phyloP scores from a whole-genome alignment of 192 early-diverging fungal species.

The Backusella circina region DNA sequence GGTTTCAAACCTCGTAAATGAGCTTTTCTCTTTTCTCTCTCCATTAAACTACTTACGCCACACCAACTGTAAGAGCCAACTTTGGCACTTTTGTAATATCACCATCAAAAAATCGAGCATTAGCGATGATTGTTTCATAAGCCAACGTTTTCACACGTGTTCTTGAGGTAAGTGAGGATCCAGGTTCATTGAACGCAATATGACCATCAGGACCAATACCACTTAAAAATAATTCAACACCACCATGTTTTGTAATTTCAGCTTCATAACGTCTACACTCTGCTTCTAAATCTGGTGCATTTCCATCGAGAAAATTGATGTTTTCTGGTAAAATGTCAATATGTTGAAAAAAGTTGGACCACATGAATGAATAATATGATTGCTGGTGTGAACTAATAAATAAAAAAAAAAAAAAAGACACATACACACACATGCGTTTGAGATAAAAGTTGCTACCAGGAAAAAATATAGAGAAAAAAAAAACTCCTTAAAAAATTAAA shows the following conservation, averaged over 20 bases:
- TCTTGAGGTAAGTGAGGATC: constrained; percentile 75
- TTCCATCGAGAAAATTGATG: constrained; percentile 77
- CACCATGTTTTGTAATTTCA: constrained; percentile 73
- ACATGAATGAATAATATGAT: constrained; percentile 89
- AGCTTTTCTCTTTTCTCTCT: not conserved
- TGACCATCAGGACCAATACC: constrained; percentile 86
- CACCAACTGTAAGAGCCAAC: constrained; percentile 81
- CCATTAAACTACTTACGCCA: constrained; percentile 46
- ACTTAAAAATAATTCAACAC: constrained; percentile 86
- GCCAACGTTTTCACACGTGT: constrained; percentile 84
- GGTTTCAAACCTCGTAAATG: not conserved
- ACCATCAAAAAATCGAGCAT: constrained; percentile 56
- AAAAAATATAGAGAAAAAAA: not conserved
- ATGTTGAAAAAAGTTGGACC: constrained; percentile 80
- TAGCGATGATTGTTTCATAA: constrained; percentile 46
- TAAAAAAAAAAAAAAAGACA: not conserved
- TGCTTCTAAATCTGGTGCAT: constrained; percentile 71
- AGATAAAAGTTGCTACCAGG: constrained; percentile 31
- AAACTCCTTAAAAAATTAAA: constrained; percentile 71
- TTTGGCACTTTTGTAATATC: constrained; percentile 83
- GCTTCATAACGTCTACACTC: constrained; percentile 79
- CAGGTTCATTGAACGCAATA: constrained; percentile 84
- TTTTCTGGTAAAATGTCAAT: constrained; percentile 61
- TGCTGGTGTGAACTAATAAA: constrained; percentile 35
- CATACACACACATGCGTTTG: not conserved